A percentile compares a stretch with the other conserved stretches of the same genome.
Conservation (phyloP, 257 asterid genomes). For the Solanum neorickii region DNA sequence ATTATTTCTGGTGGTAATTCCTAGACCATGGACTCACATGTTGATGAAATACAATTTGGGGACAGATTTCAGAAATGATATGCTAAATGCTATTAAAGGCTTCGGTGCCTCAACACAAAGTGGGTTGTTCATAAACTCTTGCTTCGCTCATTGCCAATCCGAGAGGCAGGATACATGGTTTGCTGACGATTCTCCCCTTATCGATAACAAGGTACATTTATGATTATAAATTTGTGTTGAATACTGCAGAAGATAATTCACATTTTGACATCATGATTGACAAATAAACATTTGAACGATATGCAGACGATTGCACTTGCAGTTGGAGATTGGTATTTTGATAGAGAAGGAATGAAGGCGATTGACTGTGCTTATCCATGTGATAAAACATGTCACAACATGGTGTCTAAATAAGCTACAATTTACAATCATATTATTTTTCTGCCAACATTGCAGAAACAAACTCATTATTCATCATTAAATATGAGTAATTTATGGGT, state of each 20-base stretch:
- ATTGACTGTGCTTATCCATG: constrained; percentile 94
- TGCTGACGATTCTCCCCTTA: constrained; percentile 13
- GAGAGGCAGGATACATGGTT: constrained; percentile 20
- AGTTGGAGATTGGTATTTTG: constrained; percentile 89
- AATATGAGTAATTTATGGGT: not conserved
- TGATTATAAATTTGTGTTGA: not conserved
- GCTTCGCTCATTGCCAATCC: constrained; percentile 15
- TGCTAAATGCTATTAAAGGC: constrained; percentile 2
- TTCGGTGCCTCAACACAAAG: constrained; percentile 1
- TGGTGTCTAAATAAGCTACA: constrained; percentile 48
- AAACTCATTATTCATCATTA: not conserved
- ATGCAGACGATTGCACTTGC: constrained; percentile 70
- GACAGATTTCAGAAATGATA: constrained; percentile 2
- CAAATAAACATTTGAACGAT: not conserved
- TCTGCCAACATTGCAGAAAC: not conserved
- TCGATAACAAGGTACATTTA: constrained; percentile 3
- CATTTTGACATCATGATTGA: not conserved
- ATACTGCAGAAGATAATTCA: not conserved
- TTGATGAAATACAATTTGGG: not conserved
- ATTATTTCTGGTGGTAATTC: not conserved
- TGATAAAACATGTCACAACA: constrained; percentile 74
- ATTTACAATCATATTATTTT: not conserved
- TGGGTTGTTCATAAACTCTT: constrained; percentile 13
- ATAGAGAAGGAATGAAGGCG: constrained; percentile 34
- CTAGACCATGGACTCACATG: not conserved